A percentile compares a stretch with the other conserved stretches of the same genome.
These are phyloP conservation scores for Euptelea pleiosperma DNA, from an alignment of 164 flowering plant species.

Conservation along the genomic window DNA sequence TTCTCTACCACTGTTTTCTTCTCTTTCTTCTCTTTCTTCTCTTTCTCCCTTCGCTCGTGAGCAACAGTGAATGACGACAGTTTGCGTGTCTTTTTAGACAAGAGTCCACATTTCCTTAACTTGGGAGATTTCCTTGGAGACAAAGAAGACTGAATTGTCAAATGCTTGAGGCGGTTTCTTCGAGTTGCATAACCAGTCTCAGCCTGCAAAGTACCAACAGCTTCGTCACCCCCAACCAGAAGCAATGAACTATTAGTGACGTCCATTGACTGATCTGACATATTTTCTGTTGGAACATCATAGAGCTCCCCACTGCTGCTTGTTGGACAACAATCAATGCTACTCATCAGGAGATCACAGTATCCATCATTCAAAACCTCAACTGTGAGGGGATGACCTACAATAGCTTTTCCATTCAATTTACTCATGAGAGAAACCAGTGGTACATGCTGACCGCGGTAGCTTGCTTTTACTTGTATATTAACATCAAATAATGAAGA, in stretches of 20 bases:
- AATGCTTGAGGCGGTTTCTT: constrained; percentile 19
- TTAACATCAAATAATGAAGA: constrained; percentile 53
- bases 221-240: background rate
- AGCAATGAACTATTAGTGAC: background rate
- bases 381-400: constrained; percentile 75
- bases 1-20: constrained; percentile 40
- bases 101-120: constrained; percentile 32
- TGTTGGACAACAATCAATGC: constrained; percentile 16
- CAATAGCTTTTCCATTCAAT: constrained; percentile 64
- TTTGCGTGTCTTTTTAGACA: constrained; percentile 62
- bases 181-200: constrained; percentile 10
- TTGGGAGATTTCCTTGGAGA: constrained; percentile 35
- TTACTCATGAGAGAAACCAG: constrained; percentile 85
- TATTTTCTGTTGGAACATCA: constrained; percentile 16
- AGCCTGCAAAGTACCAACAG: constrained; percentile 8
- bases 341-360: constrained; percentile 32
- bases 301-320: constrained; percentile 19
- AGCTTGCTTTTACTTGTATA: constrained; percentile 54
- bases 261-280: constrained; percentile 8
- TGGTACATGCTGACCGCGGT: constrained; percentile 61
- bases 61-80: constrained; percentile 58
- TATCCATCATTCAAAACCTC: constrained; percentile 53
- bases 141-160: constrained; percentile 8
- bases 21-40: constrained; percentile 31
- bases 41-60: constrained; percentile 27